Base-by-base conservation (phyloP, 768 basidiomycete species). In the Saitozyma sp. region DNA sequence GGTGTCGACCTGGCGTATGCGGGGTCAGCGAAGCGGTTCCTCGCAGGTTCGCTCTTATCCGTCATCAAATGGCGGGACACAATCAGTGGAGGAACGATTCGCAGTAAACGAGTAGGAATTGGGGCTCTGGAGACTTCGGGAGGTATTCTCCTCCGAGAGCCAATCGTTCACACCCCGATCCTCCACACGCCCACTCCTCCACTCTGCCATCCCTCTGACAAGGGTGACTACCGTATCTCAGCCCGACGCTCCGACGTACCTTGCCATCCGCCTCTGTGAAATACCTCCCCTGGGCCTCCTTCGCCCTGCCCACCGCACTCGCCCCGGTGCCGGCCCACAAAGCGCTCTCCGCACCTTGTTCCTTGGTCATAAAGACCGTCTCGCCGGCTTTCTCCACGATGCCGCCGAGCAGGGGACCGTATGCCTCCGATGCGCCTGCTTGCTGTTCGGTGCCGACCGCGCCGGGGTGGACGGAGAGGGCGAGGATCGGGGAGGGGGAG, bases 361-460 rank as follows among this genome's bases (percentile, higher is more conserved):
- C 76, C 13, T 69, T 65, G 8, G 72, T 65, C 78, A 78, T 79
- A 75, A 79, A 79, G 14, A 70, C 43, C n/a, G 73, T 54, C 19
- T 63, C 66, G 40, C 70, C 63, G 10, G 64, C 74, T 13, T 45
- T 64, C 53, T 74, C 72, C 45, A 79, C 61, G 14, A 61, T 62
- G 49, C 69, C 71, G 9, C 78, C 78, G 2, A 75, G 59, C 0
- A 64, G 9, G 8, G 65, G 43, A 9, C 68, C 68, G 67, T 79
- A 79, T 5, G 74, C 70, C 46, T 79, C 68, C 11, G 73, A 65
- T 2, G 75, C 74, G 56, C 74, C 75, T 50, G 69, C 54, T 64
- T 79, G 73, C 58, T 79, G 78, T 51, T 76, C 76, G 43, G 78
- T 79, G 0, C 68, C 67, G 11, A 79, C 78, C 29, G 75, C 75